A percentile compares a stretch with the other conserved stretches of the same genome.
Conservation (phyloP, 1,284 basidiomycete genomes). For the Cutaneotrichosporon spelunceum region DNA sequence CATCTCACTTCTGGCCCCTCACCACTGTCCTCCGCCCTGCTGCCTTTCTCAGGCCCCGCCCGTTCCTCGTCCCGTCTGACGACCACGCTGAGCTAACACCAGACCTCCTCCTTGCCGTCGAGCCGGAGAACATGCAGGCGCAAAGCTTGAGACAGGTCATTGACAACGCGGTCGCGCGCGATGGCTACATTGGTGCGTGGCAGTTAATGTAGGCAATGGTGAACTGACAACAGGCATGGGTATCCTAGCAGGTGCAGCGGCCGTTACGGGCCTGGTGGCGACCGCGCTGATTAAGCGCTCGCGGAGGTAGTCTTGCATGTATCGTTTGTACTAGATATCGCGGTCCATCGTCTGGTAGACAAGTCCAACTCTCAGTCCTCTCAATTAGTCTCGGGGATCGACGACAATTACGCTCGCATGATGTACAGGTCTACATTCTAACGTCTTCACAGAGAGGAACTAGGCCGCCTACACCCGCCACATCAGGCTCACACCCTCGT, state of each 20-base stretch:
- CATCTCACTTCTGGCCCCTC: not conserved
- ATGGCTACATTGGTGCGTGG: constrained; percentile 57
- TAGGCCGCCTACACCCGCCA: constrained; percentile 40
- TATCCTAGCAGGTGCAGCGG: constrained; percentile 82
- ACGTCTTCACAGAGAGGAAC: not conserved
- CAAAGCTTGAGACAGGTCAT: constrained; percentile 80
- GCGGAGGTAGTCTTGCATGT: constrained; percentile 31
- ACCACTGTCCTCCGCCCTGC: not conserved
- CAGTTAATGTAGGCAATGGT: constrained; percentile 19
- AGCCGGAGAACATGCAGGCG: constrained; percentile 91
- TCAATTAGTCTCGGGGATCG: not conserved
- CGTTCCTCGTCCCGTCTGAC: not conserved
- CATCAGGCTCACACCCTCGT: constrained; percentile 78
- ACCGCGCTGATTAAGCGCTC: constrained; percentile 83
- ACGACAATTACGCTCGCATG: not conserved
- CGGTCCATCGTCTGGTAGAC: no score
- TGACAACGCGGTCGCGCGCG: constrained; percentile 79
- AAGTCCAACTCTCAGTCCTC: no score
- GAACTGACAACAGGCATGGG: constrained; percentile 68
- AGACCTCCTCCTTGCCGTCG: constrained; percentile 87
- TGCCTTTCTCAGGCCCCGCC: not conserved
- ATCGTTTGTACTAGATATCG: not conserved
- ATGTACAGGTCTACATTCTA: constrained; percentile 13
- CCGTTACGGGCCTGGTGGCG: constrained; percentile 75
- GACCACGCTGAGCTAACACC: constrained; percentile 5